Evolutionary conservation across 2,329 filamentous ascomycete genomes (phyloP).

Genomic region (Claviceps lovelessii): DNA sequence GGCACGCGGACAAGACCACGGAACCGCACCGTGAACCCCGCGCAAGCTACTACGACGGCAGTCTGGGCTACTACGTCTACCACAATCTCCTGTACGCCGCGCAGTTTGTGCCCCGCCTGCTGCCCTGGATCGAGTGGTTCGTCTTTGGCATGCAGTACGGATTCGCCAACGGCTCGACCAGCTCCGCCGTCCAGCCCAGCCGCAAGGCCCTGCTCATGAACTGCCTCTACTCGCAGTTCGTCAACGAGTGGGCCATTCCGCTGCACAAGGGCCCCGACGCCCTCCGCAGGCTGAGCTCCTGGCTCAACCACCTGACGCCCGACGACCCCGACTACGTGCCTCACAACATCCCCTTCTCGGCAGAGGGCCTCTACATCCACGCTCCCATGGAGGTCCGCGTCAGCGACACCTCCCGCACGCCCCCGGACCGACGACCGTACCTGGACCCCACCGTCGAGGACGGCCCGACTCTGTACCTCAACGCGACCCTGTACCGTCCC

Average conservation of each 20-base stretch:
- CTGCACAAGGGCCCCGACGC: conserved; percentile 77
- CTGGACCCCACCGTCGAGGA: conserved; percentile 57
- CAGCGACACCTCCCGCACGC: conserved; percentile 44
- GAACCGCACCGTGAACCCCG: conserved; percentile 45
- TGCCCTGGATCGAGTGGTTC: conserved; percentile 89
- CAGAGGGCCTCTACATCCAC: conserved; percentile 68
- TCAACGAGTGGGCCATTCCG: conserved; percentile 95
- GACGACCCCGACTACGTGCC: conserved; percentile 49
- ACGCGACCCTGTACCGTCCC: conserved; percentile 77
- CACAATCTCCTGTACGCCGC: conserved; percentile 76
- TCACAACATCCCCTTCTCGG: conserved; percentile 65
- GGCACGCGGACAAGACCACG: conserved; percentile 69
- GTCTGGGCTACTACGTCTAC: conserved; percentile 76
- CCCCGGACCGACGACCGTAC: conserved; percentile 24
- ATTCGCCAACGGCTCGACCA: conserved; percentile 55
- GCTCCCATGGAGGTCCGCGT: conserved; percentile 88
- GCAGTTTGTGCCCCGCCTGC: conserved; percentile 60
- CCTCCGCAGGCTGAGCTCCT: conserved; percentile 65
- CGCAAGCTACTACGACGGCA: conserved; percentile 65
- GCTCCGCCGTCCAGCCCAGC: conserved; percentile 65
- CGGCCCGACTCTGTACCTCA: conserved; percentile 71
- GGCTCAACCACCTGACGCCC: conserved; percentile 54
- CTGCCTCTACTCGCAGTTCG: conserved; percentile 94
- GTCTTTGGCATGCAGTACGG: conserved; percentile 97
- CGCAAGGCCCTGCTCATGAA: conserved; percentile 81